Base-by-base conservation (phyloP, 495 filamentous ascomycete species). In the Pyronema domesticum region DNA sequence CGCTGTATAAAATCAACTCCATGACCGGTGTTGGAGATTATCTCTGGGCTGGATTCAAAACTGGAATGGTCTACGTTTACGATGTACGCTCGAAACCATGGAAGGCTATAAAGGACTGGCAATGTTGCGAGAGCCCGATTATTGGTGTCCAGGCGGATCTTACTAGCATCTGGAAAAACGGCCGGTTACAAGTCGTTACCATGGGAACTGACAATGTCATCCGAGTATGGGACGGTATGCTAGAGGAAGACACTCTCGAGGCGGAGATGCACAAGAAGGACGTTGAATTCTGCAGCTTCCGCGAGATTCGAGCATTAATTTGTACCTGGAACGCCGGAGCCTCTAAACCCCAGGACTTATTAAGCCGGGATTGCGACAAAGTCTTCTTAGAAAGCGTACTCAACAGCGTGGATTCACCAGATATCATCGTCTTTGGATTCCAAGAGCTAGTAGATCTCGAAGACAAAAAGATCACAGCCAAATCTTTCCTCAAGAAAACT, bases 261-360 rank as follows among this genome's bases (percentile, higher is more conserved):
- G 67, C 70, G 35, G 79, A 89, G 56, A 94, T 98, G 89, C 86
- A 88, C 65, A 71, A 71, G 35, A 76, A 78, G 55, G 89, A 95
- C 58, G 70, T 73, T 6, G 78, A 89, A 45, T 98, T 81, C 61
- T 95, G 87, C 71, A 74, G 72, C 17, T 94, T 95, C 69, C 76
- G 86, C 15, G 78, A 91, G 60, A 75, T 96, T 45, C 81, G 76
- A 47, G 77, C 83, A 18, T 64, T 82, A 13, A 77, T 95, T 10
- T 70, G 95, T 68, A 95, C 91, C 10, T 98, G 91, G 91, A 98
- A 98, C 67, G 91, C 88, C 18, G 91, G 91, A 3, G 91, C 91
- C 30, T 80, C 81, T 30, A 94, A 89, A 15, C 91, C 91, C 0
- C 79, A 81, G 33, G 84, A 80, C 63, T 73, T 95, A 13, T 76